phyloP scores from a whole-genome alignment of 192 early-diverging fungal genomes.

The Umbelopsis isabellina region DNA sequence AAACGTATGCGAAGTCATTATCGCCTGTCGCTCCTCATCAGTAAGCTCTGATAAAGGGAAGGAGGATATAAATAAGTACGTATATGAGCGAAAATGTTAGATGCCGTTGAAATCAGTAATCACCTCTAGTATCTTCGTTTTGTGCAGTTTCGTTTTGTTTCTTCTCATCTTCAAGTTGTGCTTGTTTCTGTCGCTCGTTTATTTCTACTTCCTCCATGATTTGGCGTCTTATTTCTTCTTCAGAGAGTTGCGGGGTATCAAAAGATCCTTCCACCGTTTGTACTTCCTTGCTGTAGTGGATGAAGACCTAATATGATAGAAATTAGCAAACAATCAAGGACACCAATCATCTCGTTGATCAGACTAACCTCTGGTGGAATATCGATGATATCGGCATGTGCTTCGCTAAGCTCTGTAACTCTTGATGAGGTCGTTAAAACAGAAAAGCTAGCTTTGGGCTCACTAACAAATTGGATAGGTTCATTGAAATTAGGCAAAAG shows the following conservation, averaged over 20 bases:
- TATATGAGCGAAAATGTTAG: background rate
- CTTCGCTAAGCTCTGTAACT: constrained; percentile 70
- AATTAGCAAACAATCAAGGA: background rate
- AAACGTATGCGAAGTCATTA: constrained; percentile 78
- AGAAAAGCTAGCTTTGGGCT: background rate
- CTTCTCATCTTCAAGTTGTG: constrained; percentile 51
- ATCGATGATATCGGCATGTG: constrained; percentile 83
- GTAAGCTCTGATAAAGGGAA: constrained; percentile 61
- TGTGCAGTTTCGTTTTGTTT: constrained; percentile 41
- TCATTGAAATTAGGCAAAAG: too few relatives aligned
- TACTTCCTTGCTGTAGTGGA: constrained; percentile 89
- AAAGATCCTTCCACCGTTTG: constrained; percentile 68
- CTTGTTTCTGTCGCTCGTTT: constrained; percentile 53
- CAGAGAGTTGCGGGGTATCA: constrained; percentile 51
- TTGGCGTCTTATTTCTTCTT: constrained; percentile 55
- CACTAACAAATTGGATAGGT: background rate
- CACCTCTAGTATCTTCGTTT: constrained; percentile 47
- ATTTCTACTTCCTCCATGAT: constrained; percentile 68
- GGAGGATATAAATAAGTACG: background rate
- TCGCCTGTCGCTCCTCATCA: constrained; percentile 82
- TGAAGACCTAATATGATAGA: constrained; percentile 61
- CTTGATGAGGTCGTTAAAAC: constrained; percentile 8
- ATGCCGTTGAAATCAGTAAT: background rate
- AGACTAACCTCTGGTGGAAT: constrained; percentile 74
- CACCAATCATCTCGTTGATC: background rate